These are phyloP conservation scores for Geum urbanum DNA, from an alignment of 306 rosid species.

Conservation along the genomic window DNA sequence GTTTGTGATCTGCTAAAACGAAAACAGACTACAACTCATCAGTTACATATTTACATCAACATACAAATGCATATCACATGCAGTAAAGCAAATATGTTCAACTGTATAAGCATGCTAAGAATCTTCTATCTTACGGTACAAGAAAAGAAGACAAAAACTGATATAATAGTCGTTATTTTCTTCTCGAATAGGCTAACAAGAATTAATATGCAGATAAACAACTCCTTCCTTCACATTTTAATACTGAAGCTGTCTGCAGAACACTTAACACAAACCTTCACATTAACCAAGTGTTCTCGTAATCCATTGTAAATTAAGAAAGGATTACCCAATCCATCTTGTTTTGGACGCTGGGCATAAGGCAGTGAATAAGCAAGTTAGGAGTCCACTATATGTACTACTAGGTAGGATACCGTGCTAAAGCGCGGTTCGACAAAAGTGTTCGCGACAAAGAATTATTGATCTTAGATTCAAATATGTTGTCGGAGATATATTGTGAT, in stretches of 20 bases:
- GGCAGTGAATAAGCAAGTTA: background rate
- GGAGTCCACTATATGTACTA: background rate
- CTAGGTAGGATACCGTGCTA: too few species aligned
- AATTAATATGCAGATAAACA: background rate
- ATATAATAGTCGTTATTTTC: conserved; percentile 11
- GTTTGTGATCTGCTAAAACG: conserved; percentile 35
- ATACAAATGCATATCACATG: background rate
- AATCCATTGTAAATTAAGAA: background rate
- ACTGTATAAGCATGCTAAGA: background rate
- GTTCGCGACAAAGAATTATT: too few species aligned
- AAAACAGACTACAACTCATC: background rate
- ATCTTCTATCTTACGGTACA: conserved; percentile 32
- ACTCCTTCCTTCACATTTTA: background rate
- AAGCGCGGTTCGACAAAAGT: too few species aligned
- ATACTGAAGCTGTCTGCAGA: conserved; percentile 13
- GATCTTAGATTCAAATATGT: too few species aligned
- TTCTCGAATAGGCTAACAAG: conserved; percentile 3
- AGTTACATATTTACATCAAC: background rate
- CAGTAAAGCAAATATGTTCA: background rate
- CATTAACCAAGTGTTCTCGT: conserved; percentile 26
- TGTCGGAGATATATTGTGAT: too few species aligned
- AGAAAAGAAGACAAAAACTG: conserved; percentile 23
- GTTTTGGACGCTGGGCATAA: background rate
- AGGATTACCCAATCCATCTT: background rate
- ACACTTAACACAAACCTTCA: background rate